Conservation (phyloP, 768 basidiomycete species). For the Boletus reticuloceps region DNA sequence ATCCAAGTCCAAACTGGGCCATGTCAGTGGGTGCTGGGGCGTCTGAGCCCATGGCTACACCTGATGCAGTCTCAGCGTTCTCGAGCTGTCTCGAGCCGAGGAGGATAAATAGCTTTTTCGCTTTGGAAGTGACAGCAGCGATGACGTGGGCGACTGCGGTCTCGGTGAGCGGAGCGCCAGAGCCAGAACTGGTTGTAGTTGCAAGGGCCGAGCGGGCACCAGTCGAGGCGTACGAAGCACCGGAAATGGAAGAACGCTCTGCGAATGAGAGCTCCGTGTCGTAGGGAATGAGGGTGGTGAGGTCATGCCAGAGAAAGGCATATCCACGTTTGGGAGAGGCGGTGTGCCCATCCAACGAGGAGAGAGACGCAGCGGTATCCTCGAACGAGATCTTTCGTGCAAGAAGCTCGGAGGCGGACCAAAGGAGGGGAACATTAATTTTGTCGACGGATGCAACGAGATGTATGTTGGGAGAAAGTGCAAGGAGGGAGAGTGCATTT, state of each 20-base stretch:
- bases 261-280: constrained; percentile 70
- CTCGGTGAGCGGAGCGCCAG: constrained; percentile 58
- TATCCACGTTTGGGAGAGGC: constrained; percentile 45
- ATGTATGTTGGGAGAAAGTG: constrained; percentile 73
- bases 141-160: constrained; percentile 79
- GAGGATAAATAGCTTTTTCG: constrained; percentile 75
- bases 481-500: constrained; percentile 68
- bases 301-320: constrained; percentile 85
- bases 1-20: constrained; percentile 56
- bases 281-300: constrained; percentile 83
- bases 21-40: constrained; percentile 10
- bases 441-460: constrained; percentile 86
- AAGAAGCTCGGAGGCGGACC: constrained; percentile 65
- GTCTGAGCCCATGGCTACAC: constrained; percentile 3
- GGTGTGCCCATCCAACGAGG: background rate
- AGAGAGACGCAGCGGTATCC: background rate
- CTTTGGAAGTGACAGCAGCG: constrained; percentile 82
- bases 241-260: constrained; percentile 60
- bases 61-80: constrained; percentile 36
- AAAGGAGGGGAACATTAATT: constrained; percentile 79
- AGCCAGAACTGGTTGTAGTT: constrained; percentile 30
- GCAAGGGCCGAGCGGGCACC: constrained; percentile 25
- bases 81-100: constrained; percentile 70
- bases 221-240: constrained; percentile 39
- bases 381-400: constrained; percentile 42